phyloP scores from a whole-genome alignment of 2,329 filamentous ascomycete species.

The Xylariaceae sp. region DNA sequence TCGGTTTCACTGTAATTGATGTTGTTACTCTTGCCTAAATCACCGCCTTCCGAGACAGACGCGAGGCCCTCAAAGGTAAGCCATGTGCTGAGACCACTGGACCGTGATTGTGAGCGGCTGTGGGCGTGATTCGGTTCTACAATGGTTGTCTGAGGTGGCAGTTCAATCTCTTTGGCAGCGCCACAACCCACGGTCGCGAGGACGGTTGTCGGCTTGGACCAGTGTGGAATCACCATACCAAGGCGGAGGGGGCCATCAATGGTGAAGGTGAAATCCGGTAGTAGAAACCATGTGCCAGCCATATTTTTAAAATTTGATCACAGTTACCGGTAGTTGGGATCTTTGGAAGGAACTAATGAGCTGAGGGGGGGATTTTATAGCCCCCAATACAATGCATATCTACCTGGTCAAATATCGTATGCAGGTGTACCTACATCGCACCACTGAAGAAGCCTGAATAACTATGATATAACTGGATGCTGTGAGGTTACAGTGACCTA shows the following conservation, averaged over 20 bases:
- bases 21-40: neutral
- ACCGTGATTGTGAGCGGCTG: neutral
- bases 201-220: conserved; percentile 1
- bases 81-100: neutral
- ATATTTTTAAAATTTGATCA: neutral
- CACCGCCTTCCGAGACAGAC: neutral
- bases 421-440: no score
- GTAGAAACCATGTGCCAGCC: conserved; percentile 7
- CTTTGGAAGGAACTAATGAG: no score
- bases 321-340: no score
- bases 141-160: neutral
- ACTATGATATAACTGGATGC: no score
- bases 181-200: neutral
- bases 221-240: conserved; percentile 9
- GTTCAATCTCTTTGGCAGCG: neutral
- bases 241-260: conserved; percentile 7
- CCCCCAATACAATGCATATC: no score
- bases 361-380: no score
- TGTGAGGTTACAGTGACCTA: no score
- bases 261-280: conserved; percentile 8
- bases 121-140: conserved; percentile 6
- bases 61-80: neutral
- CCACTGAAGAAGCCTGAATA: no score
- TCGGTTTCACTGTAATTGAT: neutral
- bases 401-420: no score